Base-by-base conservation (phyloP, 2,329 filamentous ascomycete genomes). In the Hymenoscyphus fructigenus region DNA sequence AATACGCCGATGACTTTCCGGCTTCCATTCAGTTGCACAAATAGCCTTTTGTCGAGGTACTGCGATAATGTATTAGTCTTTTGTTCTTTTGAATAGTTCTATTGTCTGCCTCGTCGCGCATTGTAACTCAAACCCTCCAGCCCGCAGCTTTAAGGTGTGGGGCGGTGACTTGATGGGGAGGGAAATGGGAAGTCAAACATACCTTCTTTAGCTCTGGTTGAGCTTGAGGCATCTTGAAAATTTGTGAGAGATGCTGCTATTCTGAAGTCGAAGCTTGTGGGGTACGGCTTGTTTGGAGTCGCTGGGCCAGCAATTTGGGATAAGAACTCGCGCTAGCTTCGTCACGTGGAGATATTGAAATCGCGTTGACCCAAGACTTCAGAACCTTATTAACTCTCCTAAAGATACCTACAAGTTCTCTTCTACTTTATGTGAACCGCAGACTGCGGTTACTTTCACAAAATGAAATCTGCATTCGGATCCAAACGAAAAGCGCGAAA, bases 191-290 rank as follows among this genome's bases (percentile, higher is more conserved):
- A 6, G 23, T 41, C 28, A 53, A 57, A 76, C 77, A 65, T 81
- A 96, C 95, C 88, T 98, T 99, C 83, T 98, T 99, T 69, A 99
- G 87, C 83, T 99, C 96, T 75, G 95, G 95, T 82, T 98, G 95
- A 78, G 95, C 93, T 88, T 96, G 94, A 82, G 95, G 92, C 95
- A 99, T 99, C 71, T 84, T 76, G 72, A 34, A 14, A 70, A 60
- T 57, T 64, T 65, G 66, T 70, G 58, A 38, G 47, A 34, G 32
- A 62, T 60, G 38, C 29, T 38, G 20, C 34, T 23, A 44, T 29
- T 29, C 20, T 34, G 47, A 28, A 50, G 29, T 50, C 65, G 66
- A 50, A 58, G 55, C 29, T 63, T 55, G 63, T 50, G 38, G 36
- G 61, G 53, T 47, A 44, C 59, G n/a, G 20, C 38, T 5, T 36